Evolutionary conservation across 805 yeast genomes (phyloP).

Genomic region (Priceomyces castillae): DNA sequence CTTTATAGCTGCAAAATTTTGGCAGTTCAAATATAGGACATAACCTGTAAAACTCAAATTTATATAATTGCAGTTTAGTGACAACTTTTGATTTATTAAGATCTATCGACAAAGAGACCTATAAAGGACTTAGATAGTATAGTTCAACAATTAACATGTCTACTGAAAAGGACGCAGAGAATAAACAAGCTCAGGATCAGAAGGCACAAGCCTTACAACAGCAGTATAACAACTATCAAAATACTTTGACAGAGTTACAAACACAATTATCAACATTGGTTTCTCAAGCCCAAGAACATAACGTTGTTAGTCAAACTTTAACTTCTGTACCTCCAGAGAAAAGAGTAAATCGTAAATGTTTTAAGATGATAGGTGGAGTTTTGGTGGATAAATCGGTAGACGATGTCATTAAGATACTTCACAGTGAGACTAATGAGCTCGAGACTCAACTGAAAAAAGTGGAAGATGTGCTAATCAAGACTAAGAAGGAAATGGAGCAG

Average conservation of each 20-base stretch:
- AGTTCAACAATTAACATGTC: not conserved
- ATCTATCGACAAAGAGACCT: not conserved
- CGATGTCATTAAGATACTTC: conserved; percentile 51
- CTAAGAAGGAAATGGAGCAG: conserved; percentile 32
- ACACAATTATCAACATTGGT: conserved; percentile 33
- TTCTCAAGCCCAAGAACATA: conserved; percentile 40
- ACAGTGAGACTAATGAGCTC: conserved; percentile 22
- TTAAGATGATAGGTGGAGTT: conserved; percentile 92
- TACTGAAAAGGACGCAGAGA: conserved; percentile 12
- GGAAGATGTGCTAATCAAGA: conserved; percentile 25
- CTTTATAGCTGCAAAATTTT: not conserved
- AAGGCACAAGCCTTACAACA: conserved; percentile 41
- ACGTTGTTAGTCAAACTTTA: conserved; percentile 41
- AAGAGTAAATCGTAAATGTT: conserved; percentile 65
- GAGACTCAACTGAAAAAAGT: conserved; percentile 19
- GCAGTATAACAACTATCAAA: conserved; percentile 41
- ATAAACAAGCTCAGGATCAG: conserved; percentile 22
- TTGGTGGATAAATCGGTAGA: conserved; percentile 77
- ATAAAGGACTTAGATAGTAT: too few relatives aligned
- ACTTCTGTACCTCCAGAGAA: conserved; percentile 31
- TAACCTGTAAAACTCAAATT: not conserved
- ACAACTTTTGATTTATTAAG: not conserved
- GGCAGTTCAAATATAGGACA: not conserved
- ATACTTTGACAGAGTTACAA: conserved; percentile 37
- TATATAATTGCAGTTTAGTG: not conserved